Conservation (phyloP, 768 basidiomycete species). For the Amanita rubescens region DNA sequence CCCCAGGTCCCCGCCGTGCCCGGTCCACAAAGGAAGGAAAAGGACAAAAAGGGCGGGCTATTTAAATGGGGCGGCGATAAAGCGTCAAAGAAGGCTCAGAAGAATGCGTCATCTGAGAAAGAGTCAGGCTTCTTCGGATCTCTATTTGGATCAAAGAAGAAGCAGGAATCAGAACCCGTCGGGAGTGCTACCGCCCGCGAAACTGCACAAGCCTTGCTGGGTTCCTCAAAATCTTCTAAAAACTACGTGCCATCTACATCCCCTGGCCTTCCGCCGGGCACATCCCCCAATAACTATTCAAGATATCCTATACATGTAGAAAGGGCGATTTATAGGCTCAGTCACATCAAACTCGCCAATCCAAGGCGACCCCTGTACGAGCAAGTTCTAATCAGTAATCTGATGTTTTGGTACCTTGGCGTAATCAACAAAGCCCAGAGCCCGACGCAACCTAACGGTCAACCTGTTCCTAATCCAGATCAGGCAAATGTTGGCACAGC, state of each 20-base stretch:
- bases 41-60: slow-evolving; percentile 60
- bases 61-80: slow-evolving; percentile 70
- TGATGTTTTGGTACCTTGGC: slow-evolving; percentile 99
- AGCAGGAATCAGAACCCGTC: slow-evolving; percentile 51
- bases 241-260: slow-evolving; percentile 53
- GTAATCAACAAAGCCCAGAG: slow-evolving; percentile 89
- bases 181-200: slow-evolving; percentile 63
- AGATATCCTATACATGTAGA: slow-evolving; percentile 99
- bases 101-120: slow-evolving; percentile 44
- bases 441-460: slow-evolving; percentile 29
- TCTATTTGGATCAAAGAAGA: slow-evolving; percentile 86
- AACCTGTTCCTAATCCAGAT: slow-evolving; percentile 16
- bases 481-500: slow-evolving; percentile 23
- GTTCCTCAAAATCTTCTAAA: slow-evolving; percentile 76
- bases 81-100: slow-evolving; percentile 33
- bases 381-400: slow-evolving; percentile 87
- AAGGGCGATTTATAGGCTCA: slow-evolving; percentile 92
- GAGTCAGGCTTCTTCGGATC: slow-evolving; percentile 88
- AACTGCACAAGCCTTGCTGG: slow-evolving; percentile 80
- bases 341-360: slow-evolving; percentile 98
- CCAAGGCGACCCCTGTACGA: slow-evolving; percentile 94
- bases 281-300: slow-evolving; percentile 44
- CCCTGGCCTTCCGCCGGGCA: slow-evolving; percentile 40
- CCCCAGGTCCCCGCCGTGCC: neutral
- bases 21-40: slow-evolving; percentile 48